Conservation (phyloP, 768 basidiomycete species). For the Lenzites betulinus region DNA sequence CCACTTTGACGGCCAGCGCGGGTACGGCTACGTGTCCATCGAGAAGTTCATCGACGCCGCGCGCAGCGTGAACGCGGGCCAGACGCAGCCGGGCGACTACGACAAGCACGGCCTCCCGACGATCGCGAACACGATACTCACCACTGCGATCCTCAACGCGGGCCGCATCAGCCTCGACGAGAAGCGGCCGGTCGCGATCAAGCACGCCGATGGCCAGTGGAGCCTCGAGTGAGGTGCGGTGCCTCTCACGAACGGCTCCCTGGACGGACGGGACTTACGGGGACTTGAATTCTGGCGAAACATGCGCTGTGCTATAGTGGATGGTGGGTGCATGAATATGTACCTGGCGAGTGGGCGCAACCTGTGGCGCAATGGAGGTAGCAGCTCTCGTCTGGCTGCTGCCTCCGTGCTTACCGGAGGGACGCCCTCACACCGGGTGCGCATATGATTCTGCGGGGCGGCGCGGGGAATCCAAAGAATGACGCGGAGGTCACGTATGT, state of each 20-base stretch:
- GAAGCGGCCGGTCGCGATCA: slow-evolving; percentile 80
- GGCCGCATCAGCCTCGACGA: slow-evolving; percentile 90
- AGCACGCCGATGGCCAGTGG: slow-evolving; percentile 65
- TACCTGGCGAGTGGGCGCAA: too few relatives aligned
- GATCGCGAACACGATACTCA: slow-evolving; percentile 84
- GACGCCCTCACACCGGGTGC: not conserved
- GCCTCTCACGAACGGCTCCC: slow-evolving; percentile 28
- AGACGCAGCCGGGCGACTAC: slow-evolving; percentile 67
- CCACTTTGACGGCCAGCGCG: slow-evolving; percentile 92
- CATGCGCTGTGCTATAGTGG: not conserved
- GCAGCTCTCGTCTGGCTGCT: not conserved
- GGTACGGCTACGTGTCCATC: slow-evolving; percentile 90
- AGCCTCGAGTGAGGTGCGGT: slow-evolving; percentile 61
- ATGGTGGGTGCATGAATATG: not conserved
- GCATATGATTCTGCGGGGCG: not conserved
- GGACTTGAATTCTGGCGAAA: not conserved
- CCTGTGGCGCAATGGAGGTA: not conserved
- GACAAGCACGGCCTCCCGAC: slow-evolving; percentile 84
- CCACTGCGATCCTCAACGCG: slow-evolving; percentile 87
- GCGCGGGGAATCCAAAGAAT: not conserved
- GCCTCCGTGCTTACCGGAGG: too few relatives aligned
- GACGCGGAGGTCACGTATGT: slow-evolving; percentile 1
- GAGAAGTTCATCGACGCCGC: slow-evolving; percentile 91
- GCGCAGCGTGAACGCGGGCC: slow-evolving; percentile 72
- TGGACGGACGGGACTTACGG: not conserved